Percentiles rank a stretch among this genome's conserved stretches.
Conservation (phyloP, 371 early-diverging fungal species). For the Umbelopsis sp. region DNA sequence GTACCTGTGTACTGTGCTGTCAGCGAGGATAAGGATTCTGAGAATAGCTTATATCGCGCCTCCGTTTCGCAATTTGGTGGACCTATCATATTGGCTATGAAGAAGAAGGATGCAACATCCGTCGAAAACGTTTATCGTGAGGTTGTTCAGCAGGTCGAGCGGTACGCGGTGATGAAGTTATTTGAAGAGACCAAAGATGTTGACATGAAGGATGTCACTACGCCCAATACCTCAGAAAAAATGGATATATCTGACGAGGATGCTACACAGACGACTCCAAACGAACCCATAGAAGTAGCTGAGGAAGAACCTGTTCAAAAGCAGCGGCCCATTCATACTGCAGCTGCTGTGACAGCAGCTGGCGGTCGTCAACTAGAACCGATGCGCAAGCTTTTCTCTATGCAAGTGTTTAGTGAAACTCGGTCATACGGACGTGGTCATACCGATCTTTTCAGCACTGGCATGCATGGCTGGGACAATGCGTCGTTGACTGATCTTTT, state of each 20-base stretch:
- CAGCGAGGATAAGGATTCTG: slow-evolving; percentile 17
- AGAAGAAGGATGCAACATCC: slow-evolving; percentile 31
- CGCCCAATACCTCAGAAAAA: background rate
- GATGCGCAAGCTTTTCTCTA: slow-evolving; percentile 44
- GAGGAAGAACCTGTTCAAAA: slow-evolving; percentile 21
- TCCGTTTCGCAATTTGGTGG: slow-evolving; percentile 38
- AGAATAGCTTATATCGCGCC: slow-evolving; percentile 7
- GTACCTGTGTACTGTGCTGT: slow-evolving; percentile 45
- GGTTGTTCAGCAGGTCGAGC: slow-evolving; percentile 39
- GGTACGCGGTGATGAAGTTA: slow-evolving; percentile 41
- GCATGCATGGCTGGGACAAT: slow-evolving; percentile 4
- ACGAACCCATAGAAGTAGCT: background rate
- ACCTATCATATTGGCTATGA: slow-evolving; percentile 41
- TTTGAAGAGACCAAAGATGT: slow-evolving; percentile 39
- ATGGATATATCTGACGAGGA: slow-evolving; percentile 12
- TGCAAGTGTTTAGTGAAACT: slow-evolving; percentile 40
- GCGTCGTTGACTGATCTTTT: slow-evolving; percentile 23
- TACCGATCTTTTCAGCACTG: slow-evolving; percentile 24
- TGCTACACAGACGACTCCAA: background rate
- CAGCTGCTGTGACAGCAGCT: slow-evolving; percentile 50
- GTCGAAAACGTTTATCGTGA: slow-evolving; percentile 34
- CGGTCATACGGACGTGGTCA: slow-evolving; percentile 13
- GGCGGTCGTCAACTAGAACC: slow-evolving; percentile 41
- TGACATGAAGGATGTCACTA: slow-evolving; percentile 7
- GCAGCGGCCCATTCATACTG: slow-evolving; percentile 42